Conservation (phyloP, 495 filamentous ascomycete species). For the Penicillium longicatenatum region DNA sequence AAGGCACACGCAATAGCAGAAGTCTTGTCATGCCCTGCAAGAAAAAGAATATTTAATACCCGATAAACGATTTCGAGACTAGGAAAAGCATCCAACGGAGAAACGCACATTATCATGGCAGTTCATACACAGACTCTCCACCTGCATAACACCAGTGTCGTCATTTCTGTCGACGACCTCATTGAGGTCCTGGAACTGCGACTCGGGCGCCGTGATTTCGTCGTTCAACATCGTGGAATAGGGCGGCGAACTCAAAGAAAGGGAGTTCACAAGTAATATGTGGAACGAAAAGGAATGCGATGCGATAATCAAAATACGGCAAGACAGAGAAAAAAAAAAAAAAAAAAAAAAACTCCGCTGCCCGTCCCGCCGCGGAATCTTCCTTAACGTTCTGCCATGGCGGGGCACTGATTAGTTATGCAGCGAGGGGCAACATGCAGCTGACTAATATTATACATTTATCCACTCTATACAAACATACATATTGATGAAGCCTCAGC, state of each 20-base stretch:
- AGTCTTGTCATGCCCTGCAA: constrained; percentile 78
- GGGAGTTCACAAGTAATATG: background rate
- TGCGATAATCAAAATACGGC: background rate
- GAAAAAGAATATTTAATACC: background rate
- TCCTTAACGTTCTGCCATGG: constrained; percentile 6
- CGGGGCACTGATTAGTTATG: constrained; percentile 9
- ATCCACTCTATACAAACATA: background rate
- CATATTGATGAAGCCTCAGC: background rate
- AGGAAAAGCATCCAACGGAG: constrained; percentile 7
- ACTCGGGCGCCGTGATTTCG: constrained; percentile 18
- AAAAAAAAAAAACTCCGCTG: constrained; percentile 9
- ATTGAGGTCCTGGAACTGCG: constrained; percentile 46
- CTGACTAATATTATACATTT: constrained; percentile 10
- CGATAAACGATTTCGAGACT: background rate
- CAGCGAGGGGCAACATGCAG: constrained; percentile 3
- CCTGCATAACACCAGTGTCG: constrained; percentile 47
- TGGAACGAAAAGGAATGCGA: background rate
- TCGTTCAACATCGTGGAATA: constrained; percentile 34
- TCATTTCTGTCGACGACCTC: constrained; percentile 48
- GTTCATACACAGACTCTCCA: constrained; percentile 80
- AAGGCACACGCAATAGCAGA: constrained; percentile 87
- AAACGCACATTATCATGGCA: constrained; percentile 78
- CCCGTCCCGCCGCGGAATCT: constrained; percentile 2
- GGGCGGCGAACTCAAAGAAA: background rate
- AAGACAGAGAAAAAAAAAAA: constrained; percentile 7